Evolutionary conservation across 257 asterid species (phyloP), one percentile per base, ranked within the genome.

Genomic region (Nemophila menziesii): DNA sequence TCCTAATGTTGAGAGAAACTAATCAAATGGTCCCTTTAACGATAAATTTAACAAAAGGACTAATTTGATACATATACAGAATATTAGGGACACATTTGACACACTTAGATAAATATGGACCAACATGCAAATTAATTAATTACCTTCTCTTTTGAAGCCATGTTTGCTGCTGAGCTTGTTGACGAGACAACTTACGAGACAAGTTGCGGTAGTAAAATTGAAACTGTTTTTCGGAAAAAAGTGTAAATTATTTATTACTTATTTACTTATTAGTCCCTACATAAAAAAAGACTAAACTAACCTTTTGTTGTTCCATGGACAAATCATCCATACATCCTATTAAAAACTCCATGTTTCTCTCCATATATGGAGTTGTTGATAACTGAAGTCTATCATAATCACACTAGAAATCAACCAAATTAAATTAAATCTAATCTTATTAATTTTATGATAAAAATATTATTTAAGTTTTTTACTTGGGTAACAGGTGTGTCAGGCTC

Each of bases 111-210:
- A n/a, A n/a, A n/a, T n/a, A n/a, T n/a, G n/a, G n/a, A n/a, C n/a
- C n/a, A n/a, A n/a, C n/a, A n/a, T n/a, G n/a, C n/a, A n/a, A n/a
- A n/a, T n/a, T n/a, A n/a, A n/a, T n/a, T n/a, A 46, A 17, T 50
- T 78, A 83, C 98, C 95, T 78, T 65, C 98, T 67, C 65, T 85
- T 90, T 64, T 90, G 98, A 68, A 85, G 85, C 95, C 95, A 90
- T 11, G 93, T 75, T 66, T 85, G 94, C 72, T 85, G 93, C 57
- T 84, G 96, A 46, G 93, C 77, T 66, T 85, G 94, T 71, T 85
- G 93, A 55, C 81, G 96, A 46, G 93, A 67, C 77, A 84, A 94
- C 54, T 90, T 95, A 33, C 96, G 96, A 58, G 96, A 81, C 43
- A 85, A 73, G 67, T 85, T 85, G 46, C 96, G 74, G 68, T 85